Percentiles rank a stretch among this genome's conserved stretches.
Conservation (phyloP, 1,284 basidiomycete species). For the Neonothopanus nambi region DNA sequence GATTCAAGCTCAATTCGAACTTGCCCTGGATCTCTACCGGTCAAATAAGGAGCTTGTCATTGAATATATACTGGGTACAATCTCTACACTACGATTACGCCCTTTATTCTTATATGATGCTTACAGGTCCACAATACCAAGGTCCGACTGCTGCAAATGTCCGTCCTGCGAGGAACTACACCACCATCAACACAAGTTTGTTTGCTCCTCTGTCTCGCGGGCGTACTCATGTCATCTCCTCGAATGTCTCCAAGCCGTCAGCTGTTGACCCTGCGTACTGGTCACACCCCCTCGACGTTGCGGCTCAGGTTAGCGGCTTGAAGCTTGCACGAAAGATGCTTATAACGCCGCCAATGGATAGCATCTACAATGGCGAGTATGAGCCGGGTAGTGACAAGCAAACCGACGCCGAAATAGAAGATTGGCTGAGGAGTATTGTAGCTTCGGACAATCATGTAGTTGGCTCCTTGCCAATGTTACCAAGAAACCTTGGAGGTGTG, state of each 20-base stretch:
- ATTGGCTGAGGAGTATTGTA: conserved; percentile 25
- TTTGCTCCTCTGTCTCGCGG: conserved; percentile 33
- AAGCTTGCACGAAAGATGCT: conserved; percentile 26
- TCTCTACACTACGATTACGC: not conserved
- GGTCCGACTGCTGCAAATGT: conserved; percentile 23
- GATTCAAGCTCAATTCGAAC: conserved; percentile 29
- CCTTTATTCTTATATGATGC: not conserved
- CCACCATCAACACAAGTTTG: conserved; percentile 30
- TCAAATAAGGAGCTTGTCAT: conserved; percentile 22
- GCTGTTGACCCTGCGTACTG: conserved; percentile 30
- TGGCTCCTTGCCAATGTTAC: conserved; percentile 29
- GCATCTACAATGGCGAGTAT: conserved; percentile 26
- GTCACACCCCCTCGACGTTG: conserved; percentile 27
- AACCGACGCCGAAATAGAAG: conserved; percentile 23
- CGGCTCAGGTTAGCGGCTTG: conserved; percentile 24
- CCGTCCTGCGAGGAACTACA: conserved; percentile 28
- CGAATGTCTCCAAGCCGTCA: conserved; percentile 21
- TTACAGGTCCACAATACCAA: conserved; percentile 30
- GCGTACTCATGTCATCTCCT: conserved; percentile 30
- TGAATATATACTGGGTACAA: conserved; percentile 32
- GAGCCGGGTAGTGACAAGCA: conserved; percentile 25
- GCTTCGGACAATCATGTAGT: conserved; percentile 31
- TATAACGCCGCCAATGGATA: conserved; percentile 21
- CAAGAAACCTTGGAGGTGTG: no score
- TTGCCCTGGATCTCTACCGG: conserved; percentile 26